Evolutionary conservation across 2,329 filamentous ascomycete species (phyloP), one percentile per base, ranked within the genome.

Genomic region (Lomentospora prolificans): DNA sequence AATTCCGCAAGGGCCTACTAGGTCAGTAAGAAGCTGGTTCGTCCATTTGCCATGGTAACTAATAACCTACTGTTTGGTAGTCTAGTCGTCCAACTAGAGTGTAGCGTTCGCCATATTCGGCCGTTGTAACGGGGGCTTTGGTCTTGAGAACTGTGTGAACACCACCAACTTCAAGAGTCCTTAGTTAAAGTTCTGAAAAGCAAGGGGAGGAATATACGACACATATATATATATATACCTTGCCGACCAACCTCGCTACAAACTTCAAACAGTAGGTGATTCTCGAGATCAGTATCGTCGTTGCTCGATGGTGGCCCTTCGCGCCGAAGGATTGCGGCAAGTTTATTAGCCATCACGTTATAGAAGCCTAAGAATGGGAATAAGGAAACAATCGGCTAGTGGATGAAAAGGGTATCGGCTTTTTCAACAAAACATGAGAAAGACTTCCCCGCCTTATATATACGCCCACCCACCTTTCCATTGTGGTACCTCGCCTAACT

Each of bases 341-440:
- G 30, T 33, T 33, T 33, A 33, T 33, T 12, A 33, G 30, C 30
- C 30, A 33, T 33, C 7, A 12, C 30, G 30, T 7, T 6, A 12
- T 12, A 12, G 12, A 6, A 33, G 12, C 7, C 7, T 33, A 12
- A 33, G 30, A 33, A 33, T 12, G 57, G 6, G 59, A 44, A 12
- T 31, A 48, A 14, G 50, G 58, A 0, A 65, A 25, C 22, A 60
- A 59, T 5, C 58, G 17, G n/a, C n/a, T n/a, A n/a, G n/a, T n/a
- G n/a, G n/a, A n/a, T n/a, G n/a, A n/a, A n/a, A n/a, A n/a, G n/a
- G n/a, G n/a, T n/a, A n/a, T n/a, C n/a, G n/a, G n/a, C n/a, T n/a
- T n/a, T n/a, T n/a, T n/a, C n/a, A n/a, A n/a, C n/a, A n/a, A n/a
- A n/a, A n/a, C n/a, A n/a, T n/a, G n/a, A n/a, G n/a, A n/a, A n/a